These are phyloP conservation scores for Tolypocladium sp. DNA, from an alignment of 2,329 filamentous ascomycete species.

Conservation along the genomic window DNA sequence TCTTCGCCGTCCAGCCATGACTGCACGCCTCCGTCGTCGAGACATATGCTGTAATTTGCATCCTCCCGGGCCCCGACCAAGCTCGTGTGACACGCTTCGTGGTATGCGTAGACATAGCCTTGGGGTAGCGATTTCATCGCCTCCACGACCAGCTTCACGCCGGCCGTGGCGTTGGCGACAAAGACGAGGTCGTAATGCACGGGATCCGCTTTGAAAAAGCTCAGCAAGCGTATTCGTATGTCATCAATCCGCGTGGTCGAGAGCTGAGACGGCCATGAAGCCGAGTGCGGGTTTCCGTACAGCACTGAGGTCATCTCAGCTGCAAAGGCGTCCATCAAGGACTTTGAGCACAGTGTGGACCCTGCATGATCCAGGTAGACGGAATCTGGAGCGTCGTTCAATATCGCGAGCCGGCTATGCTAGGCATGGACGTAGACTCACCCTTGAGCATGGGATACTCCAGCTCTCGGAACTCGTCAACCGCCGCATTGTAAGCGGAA, in stretches of 20 bases:
- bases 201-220: slow-evolving; percentile 74
- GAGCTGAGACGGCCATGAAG: slow-evolving; percentile 69
- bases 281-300: slow-evolving; percentile 89
- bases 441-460: slow-evolving; percentile 67
- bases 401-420: background rate
- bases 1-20: slow-evolving; percentile 47
- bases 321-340: slow-evolving; percentile 70
- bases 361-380: slow-evolving; percentile 91
- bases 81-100: slow-evolving; percentile 79
- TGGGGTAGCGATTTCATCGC: slow-evolving; percentile 56
- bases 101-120: slow-evolving; percentile 80
- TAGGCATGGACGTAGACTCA: slow-evolving; percentile 15
- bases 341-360: slow-evolving; percentile 76
- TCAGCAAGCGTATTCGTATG: slow-evolving; percentile 58
- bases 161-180: slow-evolving; percentile 85
- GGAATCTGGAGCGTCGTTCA: slow-evolving; percentile 38
- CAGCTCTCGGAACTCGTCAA: slow-evolving; percentile 47
- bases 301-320: slow-evolving; percentile 69
- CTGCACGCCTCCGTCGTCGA: slow-evolving; percentile 55
- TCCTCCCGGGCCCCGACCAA: slow-evolving; percentile 72
- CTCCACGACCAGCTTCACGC: slow-evolving; percentile 78
- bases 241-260: slow-evolving; percentile 69
- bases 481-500: slow-evolving; percentile 48
- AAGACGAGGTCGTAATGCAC: slow-evolving; percentile 81
- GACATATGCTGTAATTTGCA: slow-evolving; percentile 55